A percentile compares a stretch with the other conserved stretches of the same genome.
Conservation (phyloP, 306 rosid genomes). For the Acmispon strigosus region DNA sequence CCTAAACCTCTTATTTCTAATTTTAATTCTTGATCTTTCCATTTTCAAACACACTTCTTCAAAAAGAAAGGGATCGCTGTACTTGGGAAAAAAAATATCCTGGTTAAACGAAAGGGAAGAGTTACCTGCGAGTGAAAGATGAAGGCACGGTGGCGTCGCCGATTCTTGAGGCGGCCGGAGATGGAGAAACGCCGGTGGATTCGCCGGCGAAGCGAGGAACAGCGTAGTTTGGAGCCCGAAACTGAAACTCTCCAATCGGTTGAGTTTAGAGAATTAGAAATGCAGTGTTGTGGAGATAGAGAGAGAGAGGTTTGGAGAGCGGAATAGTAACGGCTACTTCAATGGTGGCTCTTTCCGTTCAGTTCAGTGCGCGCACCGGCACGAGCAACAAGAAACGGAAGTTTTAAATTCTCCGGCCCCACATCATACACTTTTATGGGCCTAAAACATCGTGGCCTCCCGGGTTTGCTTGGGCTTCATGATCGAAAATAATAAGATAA, state of each 20-base stretch:
- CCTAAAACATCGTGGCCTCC: neutral
- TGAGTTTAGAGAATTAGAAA: neutral
- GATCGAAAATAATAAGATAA: too few species aligned
- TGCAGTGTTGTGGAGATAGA: neutral
- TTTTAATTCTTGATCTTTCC: conserved; percentile 21
- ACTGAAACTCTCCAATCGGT: neutral
- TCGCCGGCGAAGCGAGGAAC: neutral
- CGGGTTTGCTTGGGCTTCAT: neutral
- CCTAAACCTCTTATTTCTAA: neutral
- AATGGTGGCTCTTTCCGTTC: conserved; percentile 26
- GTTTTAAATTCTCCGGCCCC: conserved; percentile 33
- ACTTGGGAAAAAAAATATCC: neutral
- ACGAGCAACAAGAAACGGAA: conserved; percentile 27
- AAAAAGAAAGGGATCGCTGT: neutral
- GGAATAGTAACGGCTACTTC: conserved; percentile 47
- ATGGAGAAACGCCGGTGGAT: neutral
- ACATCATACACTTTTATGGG: conserved; percentile 1
- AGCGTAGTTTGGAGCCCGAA: conserved; percentile 5
- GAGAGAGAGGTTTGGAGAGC: too few species aligned
- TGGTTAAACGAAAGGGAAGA: neutral
- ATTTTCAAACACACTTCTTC: neutral
- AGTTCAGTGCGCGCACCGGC: conserved; percentile 31
- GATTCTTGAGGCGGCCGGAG: conserved; percentile 3
- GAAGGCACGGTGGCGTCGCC: neutral
- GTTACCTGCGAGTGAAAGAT: conserved; percentile 11